These are phyloP conservation scores for Fusarium liriodendri DNA, from an alignment of 2,329 filamentous ascomycete genomes.

Conservation along the genomic window DNA sequence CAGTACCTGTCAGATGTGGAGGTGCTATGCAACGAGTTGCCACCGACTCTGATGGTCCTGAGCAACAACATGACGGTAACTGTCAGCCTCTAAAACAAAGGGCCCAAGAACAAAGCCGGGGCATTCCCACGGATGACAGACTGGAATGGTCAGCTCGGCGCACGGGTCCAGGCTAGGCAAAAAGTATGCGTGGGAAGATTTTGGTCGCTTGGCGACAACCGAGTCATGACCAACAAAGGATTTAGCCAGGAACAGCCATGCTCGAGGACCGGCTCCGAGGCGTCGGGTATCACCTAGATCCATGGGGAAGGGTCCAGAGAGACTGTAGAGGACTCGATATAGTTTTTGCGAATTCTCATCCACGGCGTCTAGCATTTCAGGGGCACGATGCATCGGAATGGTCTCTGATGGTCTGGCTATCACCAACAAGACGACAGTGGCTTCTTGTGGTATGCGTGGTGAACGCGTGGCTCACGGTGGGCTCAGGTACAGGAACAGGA, in stretches of 20 bases:
- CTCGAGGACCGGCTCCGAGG: constrained; percentile 13
- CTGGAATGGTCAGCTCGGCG: constrained; percentile 15
- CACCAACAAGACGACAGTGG: constrained; percentile 11
- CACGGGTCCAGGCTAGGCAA: constrained; percentile 5
- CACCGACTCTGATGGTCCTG: constrained; percentile 82
- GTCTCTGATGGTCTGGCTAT: constrained; percentile 22
- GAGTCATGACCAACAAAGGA: constrained; percentile 35
- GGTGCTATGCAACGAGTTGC: constrained; percentile 79
- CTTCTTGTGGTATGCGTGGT: constrained; percentile 31
- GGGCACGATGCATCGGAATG: constrained; percentile 30
- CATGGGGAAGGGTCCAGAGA: neutral
- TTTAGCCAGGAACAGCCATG: constrained; percentile 32
- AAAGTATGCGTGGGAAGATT: constrained; percentile 17
- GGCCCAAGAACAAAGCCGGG: constrained; percentile 22
- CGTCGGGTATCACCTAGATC: neutral
- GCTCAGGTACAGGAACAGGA: neutral
- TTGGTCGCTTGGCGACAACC: constrained; percentile 7
- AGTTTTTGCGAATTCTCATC: constrained; percentile 30
- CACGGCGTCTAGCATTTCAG: constrained; percentile 27
- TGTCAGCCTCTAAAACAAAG: constrained; percentile 68
- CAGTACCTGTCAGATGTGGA: constrained; percentile 83
- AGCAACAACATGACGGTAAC: constrained; percentile 93
- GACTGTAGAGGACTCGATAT: constrained; percentile 15
- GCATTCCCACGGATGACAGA: constrained; percentile 33
- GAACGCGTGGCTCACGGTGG: constrained; percentile 17